Conservation (phyloP, 805 yeast species). For the Candida coleopterorum region DNA sequence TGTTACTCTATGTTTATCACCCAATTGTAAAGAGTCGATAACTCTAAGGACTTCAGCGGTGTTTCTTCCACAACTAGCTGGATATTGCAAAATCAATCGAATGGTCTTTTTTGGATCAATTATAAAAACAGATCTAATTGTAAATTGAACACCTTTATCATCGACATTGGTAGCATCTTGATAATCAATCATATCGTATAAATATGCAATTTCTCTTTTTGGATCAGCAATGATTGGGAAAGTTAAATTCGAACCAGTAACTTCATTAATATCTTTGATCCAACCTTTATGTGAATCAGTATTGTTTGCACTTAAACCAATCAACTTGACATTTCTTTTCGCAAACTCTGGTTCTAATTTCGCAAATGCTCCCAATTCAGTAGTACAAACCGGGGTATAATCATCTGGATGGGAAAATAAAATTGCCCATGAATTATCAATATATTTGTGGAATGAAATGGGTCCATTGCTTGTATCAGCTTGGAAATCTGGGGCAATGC, state of each 20-base stretch:
- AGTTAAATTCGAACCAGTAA: slow-evolving; percentile 67
- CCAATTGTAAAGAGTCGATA: slow-evolving; percentile 79
- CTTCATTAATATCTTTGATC: slow-evolving; percentile 89
- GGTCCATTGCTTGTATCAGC: slow-evolving; percentile 81
- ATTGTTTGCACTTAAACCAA: slow-evolving; percentile 86
- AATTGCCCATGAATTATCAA: slow-evolving; percentile 83
- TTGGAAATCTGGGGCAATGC: slow-evolving; percentile 81
- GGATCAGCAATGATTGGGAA: slow-evolving; percentile 92
- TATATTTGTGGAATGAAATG: slow-evolving; percentile 80
- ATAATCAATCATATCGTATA: slow-evolving; percentile 67
- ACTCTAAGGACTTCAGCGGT: slow-evolving; percentile 89
- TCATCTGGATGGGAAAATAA: slow-evolving; percentile 94
- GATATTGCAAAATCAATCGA: slow-evolving; percentile 82
- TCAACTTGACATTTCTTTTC: slow-evolving; percentile 78
- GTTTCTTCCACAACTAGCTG: slow-evolving; percentile 94
- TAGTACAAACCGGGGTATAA: slow-evolving; percentile 95
- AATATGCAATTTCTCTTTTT: slow-evolving; percentile 72
- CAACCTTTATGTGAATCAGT: slow-evolving; percentile 76
- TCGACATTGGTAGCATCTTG: slow-evolving; percentile 66
- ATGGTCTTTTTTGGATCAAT: slow-evolving; percentile 89
- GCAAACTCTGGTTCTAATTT: slow-evolving; percentile 83
- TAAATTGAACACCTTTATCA: slow-evolving; percentile 69
- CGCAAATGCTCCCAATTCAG: slow-evolving; percentile 93
- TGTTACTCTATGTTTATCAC: slow-evolving; percentile 78
- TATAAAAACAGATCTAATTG: slow-evolving; percentile 88